A percentile compares a stretch with the other conserved stretches of the same genome.
Evolutionary conservation across 345 rosid genomes (phyloP).

Genomic region (Brassica incana): DNA sequence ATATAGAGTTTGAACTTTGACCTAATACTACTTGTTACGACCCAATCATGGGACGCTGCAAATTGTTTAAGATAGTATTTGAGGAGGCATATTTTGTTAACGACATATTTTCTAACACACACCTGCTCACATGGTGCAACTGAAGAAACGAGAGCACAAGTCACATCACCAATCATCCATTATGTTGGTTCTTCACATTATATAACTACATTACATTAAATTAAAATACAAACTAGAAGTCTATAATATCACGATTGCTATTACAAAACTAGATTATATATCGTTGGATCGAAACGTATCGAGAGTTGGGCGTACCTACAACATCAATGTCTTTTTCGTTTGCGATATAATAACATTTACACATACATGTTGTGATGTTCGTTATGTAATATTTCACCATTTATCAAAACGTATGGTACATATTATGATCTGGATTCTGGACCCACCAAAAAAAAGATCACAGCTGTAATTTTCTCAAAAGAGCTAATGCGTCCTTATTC

Average conservation of each 20-base stretch:
- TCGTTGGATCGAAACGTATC: constrained; percentile 28
- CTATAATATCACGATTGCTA: background rate
- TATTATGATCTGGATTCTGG: constrained; percentile 25
- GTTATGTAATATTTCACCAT: background rate
- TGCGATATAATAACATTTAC: background rate
- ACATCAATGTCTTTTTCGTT: constrained; percentile 27
- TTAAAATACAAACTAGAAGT: background rate
- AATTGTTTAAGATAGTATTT: background rate
- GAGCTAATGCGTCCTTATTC: constrained; percentile 32
- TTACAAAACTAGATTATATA: constrained; percentile 6
- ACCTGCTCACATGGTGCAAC: constrained; percentile 31
- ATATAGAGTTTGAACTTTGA: constrained; percentile 20
- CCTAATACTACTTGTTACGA: constrained; percentile 17
- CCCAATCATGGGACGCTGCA: constrained; percentile 24
- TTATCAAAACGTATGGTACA: constrained; percentile 5
- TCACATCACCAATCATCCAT: constrained; percentile 23
- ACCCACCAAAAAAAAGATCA: constrained; percentile 5
- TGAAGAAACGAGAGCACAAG: constrained; percentile 18
- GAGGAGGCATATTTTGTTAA: constrained; percentile 13
- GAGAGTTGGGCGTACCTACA: constrained; percentile 37
- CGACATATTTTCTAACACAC: constrained; percentile 24
- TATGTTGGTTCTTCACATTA: background rate
- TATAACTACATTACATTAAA: background rate
- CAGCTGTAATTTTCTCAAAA: constrained; percentile 28
- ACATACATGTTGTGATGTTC: background rate